Evolutionary conservation across 2,329 filamentous ascomycete genomes (phyloP).

Genomic region (Xylaria arbuscula): DNA sequence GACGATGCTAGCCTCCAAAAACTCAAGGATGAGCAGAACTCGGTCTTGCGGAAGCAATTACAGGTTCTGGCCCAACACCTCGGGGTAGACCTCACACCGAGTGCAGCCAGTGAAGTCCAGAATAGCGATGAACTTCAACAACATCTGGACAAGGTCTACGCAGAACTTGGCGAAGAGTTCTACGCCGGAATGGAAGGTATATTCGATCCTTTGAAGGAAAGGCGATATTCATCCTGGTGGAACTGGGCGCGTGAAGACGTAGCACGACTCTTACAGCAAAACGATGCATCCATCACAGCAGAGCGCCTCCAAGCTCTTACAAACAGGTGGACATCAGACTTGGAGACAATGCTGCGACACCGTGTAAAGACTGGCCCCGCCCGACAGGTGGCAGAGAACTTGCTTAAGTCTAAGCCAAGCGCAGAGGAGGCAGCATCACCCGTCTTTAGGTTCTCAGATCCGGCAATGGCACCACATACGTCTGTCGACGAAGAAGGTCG

Average conservation of each 20-base stretch:
- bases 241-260: slow-evolving; percentile 99
- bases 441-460: slow-evolving; percentile 92
- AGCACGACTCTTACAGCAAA: slow-evolving; percentile 28
- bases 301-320: slow-evolving; percentile 72
- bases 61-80: slow-evolving; percentile 95
- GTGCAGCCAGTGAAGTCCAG: slow-evolving; percentile 93
- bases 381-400: slow-evolving; percentile 17
- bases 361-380: slow-evolving; percentile 13
- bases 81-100: slow-evolving; percentile 88
- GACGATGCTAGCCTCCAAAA: slow-evolving; percentile 96
- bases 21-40: slow-evolving; percentile 94
- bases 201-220: slow-evolving; percentile 92
- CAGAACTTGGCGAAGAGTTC: slow-evolving; percentile 96
- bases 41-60: slow-evolving; percentile 97
- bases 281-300: slow-evolving; percentile 1
- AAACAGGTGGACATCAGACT: slow-evolving; percentile 89
- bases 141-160: slow-evolving; percentile 92
- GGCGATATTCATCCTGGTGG: slow-evolving; percentile 98
- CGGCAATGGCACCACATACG: slow-evolving; percentile 91
- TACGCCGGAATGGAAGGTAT: slow-evolving; percentile 92
- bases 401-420: slow-evolving; percentile 28
- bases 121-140: slow-evolving; percentile 85
- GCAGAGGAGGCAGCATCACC: slow-evolving; percentile 61
- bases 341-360: slow-evolving; percentile 41
- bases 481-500: slow-evolving; percentile 91